Evolutionary conservation across 2,329 filamentous ascomycete species (phyloP).

Genomic region (Fusarium euwallaceae): DNA sequence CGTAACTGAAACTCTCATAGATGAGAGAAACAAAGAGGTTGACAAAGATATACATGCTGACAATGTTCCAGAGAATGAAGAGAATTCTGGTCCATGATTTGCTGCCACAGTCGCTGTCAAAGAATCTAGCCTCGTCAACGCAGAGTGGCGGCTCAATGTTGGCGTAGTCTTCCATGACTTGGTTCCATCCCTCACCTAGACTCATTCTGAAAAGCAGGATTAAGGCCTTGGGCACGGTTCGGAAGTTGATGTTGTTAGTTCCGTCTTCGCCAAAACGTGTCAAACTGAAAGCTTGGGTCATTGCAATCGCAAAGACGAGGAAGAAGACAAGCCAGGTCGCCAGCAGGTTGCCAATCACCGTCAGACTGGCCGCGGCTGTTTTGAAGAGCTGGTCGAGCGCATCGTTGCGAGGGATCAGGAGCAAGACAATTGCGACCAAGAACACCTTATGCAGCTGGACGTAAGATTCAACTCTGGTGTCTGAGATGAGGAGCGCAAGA

Average conservation of each 20-base stretch:
- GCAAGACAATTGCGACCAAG: constrained; percentile 87
- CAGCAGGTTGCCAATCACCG: constrained; percentile 89
- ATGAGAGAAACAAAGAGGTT: constrained; percentile 98
- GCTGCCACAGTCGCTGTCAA: constrained; percentile 93
- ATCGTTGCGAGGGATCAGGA: constrained; percentile 96
- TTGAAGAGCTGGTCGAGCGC: constrained; percentile 99
- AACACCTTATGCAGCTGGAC: constrained; percentile 93
- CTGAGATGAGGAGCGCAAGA: constrained; percentile 79
- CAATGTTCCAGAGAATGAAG: constrained; percentile 97
- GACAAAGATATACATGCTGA: constrained; percentile 99
- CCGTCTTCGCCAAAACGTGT: constrained; percentile 86
- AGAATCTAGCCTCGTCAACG: constrained; percentile 78
- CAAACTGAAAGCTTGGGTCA: constrained; percentile 95
- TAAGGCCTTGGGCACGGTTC: constrained; percentile 92
- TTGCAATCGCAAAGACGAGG: constrained; percentile 93
- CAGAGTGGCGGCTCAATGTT: constrained; percentile 84
- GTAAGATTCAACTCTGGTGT: constrained; percentile 72
- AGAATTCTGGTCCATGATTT: constrained; percentile 87
- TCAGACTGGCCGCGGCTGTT: constrained; percentile 93
- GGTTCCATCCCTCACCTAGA: constrained; percentile 95
- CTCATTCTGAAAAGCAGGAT: constrained; percentile 95
- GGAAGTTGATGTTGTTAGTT: constrained; percentile 87
- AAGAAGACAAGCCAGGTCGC: constrained; percentile 99
- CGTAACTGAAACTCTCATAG: constrained; percentile 99
- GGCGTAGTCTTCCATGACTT: constrained; percentile 96